phyloP scores from a whole-genome alignment of 2,329 filamentous ascomycete genomes.

The Fusarium brevicatenulatum region DNA sequence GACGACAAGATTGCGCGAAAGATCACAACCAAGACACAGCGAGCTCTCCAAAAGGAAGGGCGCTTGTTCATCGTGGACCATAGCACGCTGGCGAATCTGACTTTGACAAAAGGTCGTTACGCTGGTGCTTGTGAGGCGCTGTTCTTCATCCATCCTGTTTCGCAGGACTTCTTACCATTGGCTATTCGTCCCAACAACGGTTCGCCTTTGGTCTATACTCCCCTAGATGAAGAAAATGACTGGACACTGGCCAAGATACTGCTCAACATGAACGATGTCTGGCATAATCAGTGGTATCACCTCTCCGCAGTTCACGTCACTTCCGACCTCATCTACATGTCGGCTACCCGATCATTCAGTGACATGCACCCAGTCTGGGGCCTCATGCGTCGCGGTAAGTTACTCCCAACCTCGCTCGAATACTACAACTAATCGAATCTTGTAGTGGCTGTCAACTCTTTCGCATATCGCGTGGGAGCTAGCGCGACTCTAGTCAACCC shows the following conservation, averaged over 20 bases:
- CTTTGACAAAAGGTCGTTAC: neutral
- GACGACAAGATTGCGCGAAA: neutral
- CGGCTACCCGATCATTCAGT: neutral
- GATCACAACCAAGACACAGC: neutral
- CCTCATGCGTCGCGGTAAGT: neutral
- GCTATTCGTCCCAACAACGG: neutral
- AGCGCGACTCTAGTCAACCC: accelerated
- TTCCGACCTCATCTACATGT: neutral
- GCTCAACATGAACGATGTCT: neutral
- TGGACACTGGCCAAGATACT: neutral
- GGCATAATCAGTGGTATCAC: neutral
- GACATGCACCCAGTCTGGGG: neutral
- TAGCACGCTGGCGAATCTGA: neutral
- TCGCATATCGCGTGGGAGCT: neutral
- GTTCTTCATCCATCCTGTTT: neutral
- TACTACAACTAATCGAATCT: accelerated
- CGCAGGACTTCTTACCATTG: neutral
- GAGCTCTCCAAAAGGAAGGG: neutral
- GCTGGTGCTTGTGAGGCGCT: neutral
- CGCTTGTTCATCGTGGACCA: neutral
- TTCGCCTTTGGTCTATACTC: neutral
- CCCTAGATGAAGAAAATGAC: neutral
- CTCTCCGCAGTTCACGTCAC: neutral
- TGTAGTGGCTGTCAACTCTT: neutral
- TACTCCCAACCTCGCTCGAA: accelerated